Base-by-base conservation (phyloP, 768 basidiomycete genomes). In the Naematelia encephala region DNA sequence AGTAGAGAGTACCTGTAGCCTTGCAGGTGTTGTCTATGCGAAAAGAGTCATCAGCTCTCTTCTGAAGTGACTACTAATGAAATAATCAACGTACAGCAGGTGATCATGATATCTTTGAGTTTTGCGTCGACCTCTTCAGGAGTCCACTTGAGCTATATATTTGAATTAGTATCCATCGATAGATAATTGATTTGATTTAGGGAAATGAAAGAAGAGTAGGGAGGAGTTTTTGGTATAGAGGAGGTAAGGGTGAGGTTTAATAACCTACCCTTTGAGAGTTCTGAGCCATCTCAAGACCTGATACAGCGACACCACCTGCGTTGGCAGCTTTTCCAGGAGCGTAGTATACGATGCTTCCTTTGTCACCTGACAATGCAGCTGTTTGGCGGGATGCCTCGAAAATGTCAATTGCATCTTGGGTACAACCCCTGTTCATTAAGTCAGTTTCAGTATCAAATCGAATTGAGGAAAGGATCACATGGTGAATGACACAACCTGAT, bases 281-380 rank as follows among this genome's bases (percentile, higher is more conserved):
- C 79, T 88, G 87, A 1, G 85, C 84, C 86, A 88, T 87, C 80
- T 88, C 87, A 62, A 88, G 83, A 64, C 86, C 86, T 8, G 85
- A 87, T 22, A 87, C 86, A 42, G 86, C 86, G 55, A 89, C 87
- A 78, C 87, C 87, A 76, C 87, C 87, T 65, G 82, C 83, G 79
- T 86, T 85, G 74, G 80, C 76, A 53, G 80, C 81, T 75, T 86
- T 89, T 60, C 87, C 87, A 55, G 87, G 87, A 12, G 85, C 86
- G 77, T 87, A 88, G 85, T 85, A 88, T 52, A 83, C 79, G 58
- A 82, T 80, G 25, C 78, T 76, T 27, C 64, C 67, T 50, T 82
- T 81, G 56, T 56, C 54, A 39, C 64, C 44, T 25, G 55, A 60
- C 30, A 63, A 67, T 57, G 74, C 72, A 26, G 80, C 68, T 8